phyloP scores from a whole-genome alignment of 805 yeast genomes.

The Ogataea parapolymorpha region DNA sequence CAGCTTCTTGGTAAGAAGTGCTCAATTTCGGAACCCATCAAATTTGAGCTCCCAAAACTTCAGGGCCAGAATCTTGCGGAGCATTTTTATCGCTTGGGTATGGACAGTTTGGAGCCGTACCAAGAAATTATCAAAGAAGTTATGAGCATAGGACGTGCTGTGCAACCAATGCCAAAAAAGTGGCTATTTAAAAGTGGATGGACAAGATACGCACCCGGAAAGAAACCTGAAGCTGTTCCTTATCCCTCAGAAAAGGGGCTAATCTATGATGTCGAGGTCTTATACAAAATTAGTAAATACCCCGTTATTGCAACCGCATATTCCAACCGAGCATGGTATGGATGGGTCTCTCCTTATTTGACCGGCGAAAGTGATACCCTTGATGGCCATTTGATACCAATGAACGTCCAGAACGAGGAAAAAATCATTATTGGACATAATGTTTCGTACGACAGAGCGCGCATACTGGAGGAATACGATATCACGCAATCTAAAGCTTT shows the following conservation, averaged over 20 bases:
- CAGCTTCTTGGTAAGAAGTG: conserved; percentile 77
- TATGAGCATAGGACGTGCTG: conserved; percentile 32
- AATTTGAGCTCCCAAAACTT: conserved; percentile 61
- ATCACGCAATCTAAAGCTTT: conserved; percentile 66
- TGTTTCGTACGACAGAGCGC: conserved; percentile 85
- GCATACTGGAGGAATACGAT: conserved; percentile 79
- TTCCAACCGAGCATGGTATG: conserved; percentile 80
- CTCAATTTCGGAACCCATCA: conserved; percentile 54
- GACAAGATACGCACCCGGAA: conserved; percentile 63
- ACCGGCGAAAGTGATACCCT: conserved; percentile 47
- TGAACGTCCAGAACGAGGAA: conserved; percentile 47
- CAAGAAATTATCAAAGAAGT: conserved; percentile 47
- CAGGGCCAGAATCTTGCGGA: conserved; percentile 75
- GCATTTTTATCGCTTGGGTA: conserved; percentile 76
- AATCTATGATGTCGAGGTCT: conserved; percentile 86
- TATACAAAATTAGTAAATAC: conserved; percentile 70
- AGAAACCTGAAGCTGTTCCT: conserved; percentile 52
- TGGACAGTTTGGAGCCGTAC: conserved; percentile 57
- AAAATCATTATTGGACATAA: conserved; percentile 85
- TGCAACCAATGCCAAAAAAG: conserved; percentile 38
- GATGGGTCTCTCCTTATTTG: conserved; percentile 89
- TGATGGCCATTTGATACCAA: conserved; percentile 69
- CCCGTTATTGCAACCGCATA: conserved; percentile 81
- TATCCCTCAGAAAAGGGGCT: conserved; percentile 70
- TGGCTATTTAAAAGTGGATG: conserved; percentile 76